These are phyloP conservation scores for Alliaria petiolata DNA, from an alignment of 345 rosid genomes.

Conservation along the genomic window DNA sequence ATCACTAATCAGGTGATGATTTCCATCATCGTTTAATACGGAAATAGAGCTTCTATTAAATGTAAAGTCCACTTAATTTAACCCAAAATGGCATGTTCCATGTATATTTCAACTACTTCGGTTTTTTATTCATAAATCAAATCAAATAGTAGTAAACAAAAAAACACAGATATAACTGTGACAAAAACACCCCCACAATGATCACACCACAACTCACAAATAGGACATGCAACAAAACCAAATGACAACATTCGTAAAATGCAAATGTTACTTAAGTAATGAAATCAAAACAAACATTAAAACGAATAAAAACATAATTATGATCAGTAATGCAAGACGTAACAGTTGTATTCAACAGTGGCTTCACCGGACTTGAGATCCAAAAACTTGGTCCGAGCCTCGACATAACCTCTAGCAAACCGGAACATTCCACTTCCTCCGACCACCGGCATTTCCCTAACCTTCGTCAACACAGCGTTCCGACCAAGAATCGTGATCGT, in stretches of 20 bases:
- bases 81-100: neutral
- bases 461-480: slow-evolving; percentile 26
- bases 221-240: neutral
- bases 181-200: neutral
- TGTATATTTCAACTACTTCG: neutral
- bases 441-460: slow-evolving; percentile 50
- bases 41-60: neutral
- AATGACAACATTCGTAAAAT: neutral
- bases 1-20: neutral
- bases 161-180: neutral
- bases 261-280: neutral
- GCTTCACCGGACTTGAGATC: slow-evolving; percentile 27
- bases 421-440: slow-evolving; percentile 56
- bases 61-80: neutral
- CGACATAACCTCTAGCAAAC: slow-evolving; percentile 52
- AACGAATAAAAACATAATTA: no score
- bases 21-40: neutral
- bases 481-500: slow-evolving; percentile 38
- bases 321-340: slow-evolving; percentile 30
- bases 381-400: slow-evolving; percentile 32
- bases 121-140: neutral
- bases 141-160: neutral
- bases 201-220: no score
- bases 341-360: slow-evolving; percentile 33
- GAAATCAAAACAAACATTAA: neutral